Percentiles rank a stretch among this genome's conserved stretches.
Evolutionary conservation across 352 stramenopile species (phyloP).

Genomic region (Thalassiosira sp.): DNA sequence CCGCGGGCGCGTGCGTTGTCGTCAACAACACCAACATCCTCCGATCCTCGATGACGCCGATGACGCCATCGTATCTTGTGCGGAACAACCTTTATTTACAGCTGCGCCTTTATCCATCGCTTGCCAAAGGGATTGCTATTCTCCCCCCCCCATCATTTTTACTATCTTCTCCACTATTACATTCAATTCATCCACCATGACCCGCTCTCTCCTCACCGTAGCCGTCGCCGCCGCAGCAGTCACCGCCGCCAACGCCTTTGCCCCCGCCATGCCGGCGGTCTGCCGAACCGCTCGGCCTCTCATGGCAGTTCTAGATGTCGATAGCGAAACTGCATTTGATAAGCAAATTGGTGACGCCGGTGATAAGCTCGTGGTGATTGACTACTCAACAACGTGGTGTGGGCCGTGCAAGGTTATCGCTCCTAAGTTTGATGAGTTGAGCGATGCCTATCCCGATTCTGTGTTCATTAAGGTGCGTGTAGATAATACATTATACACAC

Average conservation of each 20-base stretch:
- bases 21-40: not conserved
- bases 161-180: not conserved
- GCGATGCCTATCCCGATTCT: constrained; percentile 75
- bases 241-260: constrained; percentile 24
- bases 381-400: constrained; percentile 83
- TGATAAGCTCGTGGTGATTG: constrained; percentile 64
- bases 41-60: not conserved
- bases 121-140: not conserved
- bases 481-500: not conserved
- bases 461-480: constrained; percentile 79
- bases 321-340: constrained; percentile 73
- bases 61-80: no score
- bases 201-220: constrained; percentile 32
- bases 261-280: constrained; percentile 1
- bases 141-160: not conserved
- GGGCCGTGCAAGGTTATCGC: constrained; percentile 83
- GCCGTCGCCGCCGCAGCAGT: constrained; percentile 24
- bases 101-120: no score
- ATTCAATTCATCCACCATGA: no score
- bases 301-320: constrained; percentile 73
- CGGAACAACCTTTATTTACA: no score
- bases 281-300: constrained; percentile 9
- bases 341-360: constrained; percentile 65
- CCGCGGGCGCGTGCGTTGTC: not conserved
- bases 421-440: constrained; percentile 82